phyloP scores from a whole-genome alignment of 495 filamentous ascomycete species.

The Filosporella fistucella region DNA sequence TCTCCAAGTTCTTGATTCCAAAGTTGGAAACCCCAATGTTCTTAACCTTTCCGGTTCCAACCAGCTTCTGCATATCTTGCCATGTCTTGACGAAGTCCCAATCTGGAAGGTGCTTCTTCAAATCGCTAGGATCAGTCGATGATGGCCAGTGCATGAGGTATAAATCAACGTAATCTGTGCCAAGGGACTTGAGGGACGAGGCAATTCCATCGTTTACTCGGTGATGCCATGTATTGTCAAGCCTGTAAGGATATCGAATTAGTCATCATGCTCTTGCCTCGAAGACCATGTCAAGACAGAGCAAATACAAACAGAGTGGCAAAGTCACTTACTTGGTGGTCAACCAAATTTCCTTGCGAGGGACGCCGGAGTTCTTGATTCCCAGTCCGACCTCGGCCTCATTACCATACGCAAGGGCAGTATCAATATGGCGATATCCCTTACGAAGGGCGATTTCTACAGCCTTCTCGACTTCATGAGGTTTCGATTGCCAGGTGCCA shows the following conservation, averaged over 20 bases:
- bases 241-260: no score
- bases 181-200: slow-evolving; percentile 62
- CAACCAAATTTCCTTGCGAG: slow-evolving; percentile 74
- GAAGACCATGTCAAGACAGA: no score
- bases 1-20: slow-evolving; percentile 64
- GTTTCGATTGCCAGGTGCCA: slow-evolving; percentile 71
- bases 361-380: slow-evolving; percentile 59
- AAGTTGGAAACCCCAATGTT: slow-evolving; percentile 86
- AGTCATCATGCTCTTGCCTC: no score
- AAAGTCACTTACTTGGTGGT: no score
- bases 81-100: slow-evolving; percentile 71
- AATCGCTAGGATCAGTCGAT: slow-evolving; percentile 65
- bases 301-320: no score
- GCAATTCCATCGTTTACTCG: slow-evolving; percentile 64
- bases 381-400: slow-evolving; percentile 58
- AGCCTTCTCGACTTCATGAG: slow-evolving; percentile 53
- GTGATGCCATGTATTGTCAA: slow-evolving; percentile 75
- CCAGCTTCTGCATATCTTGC: slow-evolving; percentile 74
- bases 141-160: slow-evolving; percentile 66
- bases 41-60: slow-evolving; percentile 59
- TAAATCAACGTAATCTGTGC: slow-evolving; percentile 76
- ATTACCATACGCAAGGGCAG: slow-evolving; percentile 55
- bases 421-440: slow-evolving; percentile 64
- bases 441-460: slow-evolving; percentile 50
- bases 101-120: slow-evolving; percentile 59